Conservation (phyloP, 345 rosid species). For the Lepidium didymum region DNA sequence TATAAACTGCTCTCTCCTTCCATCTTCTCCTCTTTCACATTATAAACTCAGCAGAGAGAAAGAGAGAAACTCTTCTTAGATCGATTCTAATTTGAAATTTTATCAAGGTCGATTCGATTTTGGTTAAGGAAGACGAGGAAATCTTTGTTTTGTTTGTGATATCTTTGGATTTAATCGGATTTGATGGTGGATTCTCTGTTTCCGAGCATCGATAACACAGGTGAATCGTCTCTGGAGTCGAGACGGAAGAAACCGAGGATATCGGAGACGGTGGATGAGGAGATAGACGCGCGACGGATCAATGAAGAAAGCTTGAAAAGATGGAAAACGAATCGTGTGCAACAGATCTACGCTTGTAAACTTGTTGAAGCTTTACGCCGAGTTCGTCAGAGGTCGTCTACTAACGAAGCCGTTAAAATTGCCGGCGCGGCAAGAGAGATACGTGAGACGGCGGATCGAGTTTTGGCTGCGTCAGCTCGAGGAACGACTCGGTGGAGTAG, state of each 20-base stretch:
- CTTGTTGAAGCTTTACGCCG: conserved; percentile 61
- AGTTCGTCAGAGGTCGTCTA: conserved; percentile 23
- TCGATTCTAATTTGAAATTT: neutral
- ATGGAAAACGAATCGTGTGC: conserved; percentile 58
- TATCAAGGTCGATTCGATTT: no score
- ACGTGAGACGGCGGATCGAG: conserved; percentile 51
- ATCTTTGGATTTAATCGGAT: conserved; percentile 12
- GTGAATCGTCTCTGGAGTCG: conserved; percentile 31
- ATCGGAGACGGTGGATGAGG: conserved; percentile 10
- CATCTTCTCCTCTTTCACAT: conserved; percentile 3
- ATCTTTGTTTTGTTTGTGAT: neutral
- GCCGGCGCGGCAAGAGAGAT: conserved; percentile 27
- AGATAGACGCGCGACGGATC: neutral
- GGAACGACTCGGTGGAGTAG: conserved; percentile 69
- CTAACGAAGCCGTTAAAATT: conserved; percentile 31
- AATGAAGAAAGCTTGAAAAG: conserved; percentile 26
- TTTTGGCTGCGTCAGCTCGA: conserved; percentile 57
- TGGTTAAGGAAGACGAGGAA: neutral
- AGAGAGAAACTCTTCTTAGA: neutral
- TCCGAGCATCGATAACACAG: conserved; percentile 18
- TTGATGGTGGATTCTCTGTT: conserved; percentile 28
- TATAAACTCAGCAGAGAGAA: neutral
- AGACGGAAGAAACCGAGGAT: conserved; percentile 45
- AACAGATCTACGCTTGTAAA: conserved; percentile 59
- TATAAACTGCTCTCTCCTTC: conserved; percentile 4